Conservation (phyloP, 805 yeast genomes). For the Debaryomyces tyrocola region DNA sequence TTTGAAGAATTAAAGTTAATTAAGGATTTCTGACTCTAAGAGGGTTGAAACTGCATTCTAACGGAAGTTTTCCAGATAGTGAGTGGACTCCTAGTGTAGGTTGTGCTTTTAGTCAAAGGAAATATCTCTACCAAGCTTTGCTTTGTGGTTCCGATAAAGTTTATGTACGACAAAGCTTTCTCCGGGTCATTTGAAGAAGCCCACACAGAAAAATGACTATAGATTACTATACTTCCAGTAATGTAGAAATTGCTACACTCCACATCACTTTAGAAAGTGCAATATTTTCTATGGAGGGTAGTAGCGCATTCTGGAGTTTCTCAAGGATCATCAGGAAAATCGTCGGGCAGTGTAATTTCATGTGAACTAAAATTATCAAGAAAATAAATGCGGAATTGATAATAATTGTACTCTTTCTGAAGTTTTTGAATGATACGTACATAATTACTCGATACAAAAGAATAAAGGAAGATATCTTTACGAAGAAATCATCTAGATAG, state of each 20-base stretch:
- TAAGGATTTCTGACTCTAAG: background rate
- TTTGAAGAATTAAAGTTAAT: conserved; percentile 3
- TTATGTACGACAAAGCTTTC: background rate
- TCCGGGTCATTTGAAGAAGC: conserved; percentile 2
- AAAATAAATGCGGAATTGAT: too few species aligned
- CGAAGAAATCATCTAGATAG: too few species aligned
- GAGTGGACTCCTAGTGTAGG: background rate
- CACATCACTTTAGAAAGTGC: too few species aligned
- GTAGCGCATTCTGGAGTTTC: too few species aligned
- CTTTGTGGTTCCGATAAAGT: background rate
- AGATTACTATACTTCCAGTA: background rate
- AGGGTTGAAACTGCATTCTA: conserved; percentile 1
- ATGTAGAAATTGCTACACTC: conserved; percentile 3
- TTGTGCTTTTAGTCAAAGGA: background rate
- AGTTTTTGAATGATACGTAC: too few species aligned
- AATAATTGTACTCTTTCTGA: too few species aligned
- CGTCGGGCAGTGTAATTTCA: too few species aligned
- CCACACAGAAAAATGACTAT: background rate
- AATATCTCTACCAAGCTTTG: conserved; percentile 1
- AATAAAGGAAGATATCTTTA: too few species aligned
- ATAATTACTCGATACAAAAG: too few species aligned
- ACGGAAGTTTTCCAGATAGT: background rate
- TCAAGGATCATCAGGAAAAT: too few species aligned
- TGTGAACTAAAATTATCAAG: too few species aligned
- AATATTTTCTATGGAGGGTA: too few species aligned